These are phyloP conservation scores for Lagenidium sp. DNA, from an alignment of 352 stramenopile species.

Conservation along the genomic window DNA sequence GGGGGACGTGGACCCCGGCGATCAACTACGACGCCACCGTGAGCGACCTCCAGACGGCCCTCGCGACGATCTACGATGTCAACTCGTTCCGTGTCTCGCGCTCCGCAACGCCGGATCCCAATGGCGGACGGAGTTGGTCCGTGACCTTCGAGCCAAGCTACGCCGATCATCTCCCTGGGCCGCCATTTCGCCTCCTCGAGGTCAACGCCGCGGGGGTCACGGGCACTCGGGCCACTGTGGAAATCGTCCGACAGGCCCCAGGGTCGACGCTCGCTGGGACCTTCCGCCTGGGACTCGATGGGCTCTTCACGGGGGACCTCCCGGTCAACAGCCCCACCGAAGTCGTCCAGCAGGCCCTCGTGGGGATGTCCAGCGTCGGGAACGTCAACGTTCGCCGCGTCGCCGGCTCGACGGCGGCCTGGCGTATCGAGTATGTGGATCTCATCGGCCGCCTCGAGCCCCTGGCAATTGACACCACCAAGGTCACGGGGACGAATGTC, in stretches of 20 bases:
- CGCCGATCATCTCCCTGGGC: too few relatives aligned
- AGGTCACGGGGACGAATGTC: conserved; percentile 6
- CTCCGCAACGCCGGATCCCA: conserved; percentile 17
- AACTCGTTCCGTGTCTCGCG: conserved; percentile 16
- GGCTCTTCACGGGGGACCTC: conserved; percentile 10
- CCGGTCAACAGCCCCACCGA: conserved; percentile 4
- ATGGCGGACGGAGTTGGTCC: conserved; percentile 23
- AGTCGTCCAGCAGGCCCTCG: conserved; percentile 17
- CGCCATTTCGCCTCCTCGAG: conserved; percentile 14
- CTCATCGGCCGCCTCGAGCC: conserved; percentile 8
- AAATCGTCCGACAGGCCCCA: conserved; percentile 3
- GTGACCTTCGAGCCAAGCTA: conserved; percentile 23
- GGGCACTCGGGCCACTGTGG: conserved; percentile 7
- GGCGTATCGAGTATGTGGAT: conserved; percentile 18
- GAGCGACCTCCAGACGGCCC: conserved; percentile 18
- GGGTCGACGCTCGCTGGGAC: conserved; percentile 13
- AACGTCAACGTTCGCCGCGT: conserved; percentile 9
- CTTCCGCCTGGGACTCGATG: conserved; percentile 18
- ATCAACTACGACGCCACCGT: conserved; percentile 37
- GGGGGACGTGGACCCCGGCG: conserved; percentile 18
- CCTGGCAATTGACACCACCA: conserved; percentile 6
- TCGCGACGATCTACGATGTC: conserved; percentile 19
- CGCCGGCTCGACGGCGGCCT: conserved; percentile 1
- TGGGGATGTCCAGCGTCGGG: conserved; percentile 7
- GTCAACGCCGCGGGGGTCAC: conserved; percentile 12